Base-by-base conservation (phyloP, 2,329 filamentous ascomycete genomes). In the Alternaria sp. region DNA sequence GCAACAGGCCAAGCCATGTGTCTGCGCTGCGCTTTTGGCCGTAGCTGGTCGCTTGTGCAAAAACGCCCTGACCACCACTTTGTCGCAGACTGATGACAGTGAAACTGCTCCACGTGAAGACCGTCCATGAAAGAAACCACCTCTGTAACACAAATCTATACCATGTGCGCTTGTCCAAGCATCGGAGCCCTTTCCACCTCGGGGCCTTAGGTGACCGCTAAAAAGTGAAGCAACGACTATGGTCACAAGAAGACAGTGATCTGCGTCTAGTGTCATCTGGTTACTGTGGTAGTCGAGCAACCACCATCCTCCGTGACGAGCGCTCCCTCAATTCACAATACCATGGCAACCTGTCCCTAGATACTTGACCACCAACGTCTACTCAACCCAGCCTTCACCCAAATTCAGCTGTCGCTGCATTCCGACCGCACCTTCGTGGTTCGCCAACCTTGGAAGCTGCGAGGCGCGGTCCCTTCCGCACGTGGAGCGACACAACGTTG, bases 41-140 rank as follows among this genome's bases (percentile, higher is more conserved):
- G 63, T 61, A 64, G 62, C 69, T 61, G 66, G 66, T 60, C 28
- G 28, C 68, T 61, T 24, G 56, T 53, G 63, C 67, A 59, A 51
- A 36, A 14, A 42, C 59, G 53, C 61, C 44, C 51, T 47, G 51
- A 46, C 57, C 57, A 51, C 57, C 32, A 18, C 26, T 28, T 57
- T 48, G 64, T 66, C 63, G 53, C 64, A 67, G 59, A 46, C 53
- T 42, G 28, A 11, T 39, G 36, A 38, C 52, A 51, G 48, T 65
- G 63, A 58, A 65, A 63, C 63, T 30, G 26, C 42, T 42, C 24
- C 48, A 46, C 51, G n/a, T 42, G 18, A 26, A 30, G 14, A 11
- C 18, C 34, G 47, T 24, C 6, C 24, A 42, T 3, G 14, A 42
- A 28, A 22, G 11, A 34, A 56, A 51, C 18, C 22, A 36, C 26